A percentile compares a stretch with the other conserved stretches of the same genome.
Conservation (phyloP, 257 asterid species). For the Verbascum thapsus region DNA sequence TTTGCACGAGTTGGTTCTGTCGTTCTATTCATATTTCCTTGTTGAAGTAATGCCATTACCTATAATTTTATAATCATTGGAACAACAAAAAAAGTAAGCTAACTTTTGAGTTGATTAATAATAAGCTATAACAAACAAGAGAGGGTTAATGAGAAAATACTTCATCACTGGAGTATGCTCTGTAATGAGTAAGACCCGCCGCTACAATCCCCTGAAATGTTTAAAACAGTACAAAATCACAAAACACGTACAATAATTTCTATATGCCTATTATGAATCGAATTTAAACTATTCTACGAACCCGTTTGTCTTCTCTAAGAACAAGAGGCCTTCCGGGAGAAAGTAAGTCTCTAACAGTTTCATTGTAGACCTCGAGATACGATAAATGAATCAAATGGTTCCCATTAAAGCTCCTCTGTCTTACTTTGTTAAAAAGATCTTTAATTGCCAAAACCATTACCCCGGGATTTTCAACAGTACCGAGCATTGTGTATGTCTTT, state of each 20-base stretch:
- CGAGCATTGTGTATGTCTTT: slow-evolving; percentile 70
- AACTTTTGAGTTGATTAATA: background rate
- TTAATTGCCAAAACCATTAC: slow-evolving; percentile 73
- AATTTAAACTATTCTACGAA: slow-evolving; percentile 3
- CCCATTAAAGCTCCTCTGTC: slow-evolving; percentile 58
- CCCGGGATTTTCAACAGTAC: slow-evolving; percentile 61
- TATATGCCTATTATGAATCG: too few relatives aligned
- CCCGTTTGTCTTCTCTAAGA: slow-evolving; percentile 73
- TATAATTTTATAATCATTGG: slow-evolving; percentile 28
- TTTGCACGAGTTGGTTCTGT: slow-evolving; percentile 73
- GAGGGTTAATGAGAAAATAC: slow-evolving; percentile 27
- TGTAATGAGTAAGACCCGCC: slow-evolving; percentile 63
- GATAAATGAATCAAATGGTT: slow-evolving; percentile 60
- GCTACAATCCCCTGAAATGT: slow-evolving; percentile 62
- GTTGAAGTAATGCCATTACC: slow-evolving; percentile 73
- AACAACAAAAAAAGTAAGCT: background rate
- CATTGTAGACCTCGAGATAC: slow-evolving; percentile 71
- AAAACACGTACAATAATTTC: too few relatives aligned
- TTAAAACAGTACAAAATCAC: too few relatives aligned
- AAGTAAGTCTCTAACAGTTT: slow-evolving; percentile 65
- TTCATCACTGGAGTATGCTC: slow-evolving; percentile 65
- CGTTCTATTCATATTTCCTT: slow-evolving; percentile 62
- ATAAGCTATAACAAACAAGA: slow-evolving; percentile 13
- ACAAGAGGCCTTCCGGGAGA: slow-evolving; percentile 67
- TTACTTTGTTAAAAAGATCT: slow-evolving; percentile 58